Evolutionary conservation across 768 basidiomycete genomes (phyloP), one percentile per base, ranked within the genome.

Genomic region (Suillus tomentosus): DNA sequence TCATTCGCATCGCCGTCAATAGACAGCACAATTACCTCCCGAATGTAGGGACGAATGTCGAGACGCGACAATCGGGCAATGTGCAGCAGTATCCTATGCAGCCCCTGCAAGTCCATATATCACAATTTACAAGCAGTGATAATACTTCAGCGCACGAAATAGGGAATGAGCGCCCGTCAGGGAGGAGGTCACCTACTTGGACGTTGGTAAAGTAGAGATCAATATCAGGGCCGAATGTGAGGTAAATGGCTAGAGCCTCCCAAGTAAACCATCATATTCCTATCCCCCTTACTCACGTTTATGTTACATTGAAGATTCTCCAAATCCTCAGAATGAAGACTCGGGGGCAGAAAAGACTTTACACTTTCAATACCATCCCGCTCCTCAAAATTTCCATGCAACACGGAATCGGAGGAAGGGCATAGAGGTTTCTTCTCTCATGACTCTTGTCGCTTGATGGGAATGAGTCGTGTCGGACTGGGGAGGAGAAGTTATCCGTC

Each of bases 51-150:
- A 14, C 6, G 6, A 48, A 3, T 22, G 6, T 0, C 13, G 6
- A 3, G 48, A 24, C 31, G 31, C 31, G 31, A 31, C 31, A 31
- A 31, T 31, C 22, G 48, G 50, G 15, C 22, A 24, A 15, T 9
- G 7, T 5, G 24, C 24, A 51, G 3, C 37, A 60, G 36, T 17
- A 64, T n/a, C 37, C 63, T 17, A 11, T 64, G 45, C 7, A 22
- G 7, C 63, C 45, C 2, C 17, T 60, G n/a, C 58, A 64, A 22
- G 58, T 60, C 27, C 57, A 64, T 40, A 51, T 60, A 34, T 27
- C 42, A n/a, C 9, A 34, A 15, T 51, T 61, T 31, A 17, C 27
- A 3, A 8, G 13, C 24, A 27, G 14, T 17, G 50, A 17, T 9
- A 17, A 8, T 10, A 27, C 51, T 27, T 53, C 51, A 31, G 7